Evolutionary conservation across 2,329 filamentous ascomycete species (phyloP).

Genomic region (Penicillium aurantiogriseum): DNA sequence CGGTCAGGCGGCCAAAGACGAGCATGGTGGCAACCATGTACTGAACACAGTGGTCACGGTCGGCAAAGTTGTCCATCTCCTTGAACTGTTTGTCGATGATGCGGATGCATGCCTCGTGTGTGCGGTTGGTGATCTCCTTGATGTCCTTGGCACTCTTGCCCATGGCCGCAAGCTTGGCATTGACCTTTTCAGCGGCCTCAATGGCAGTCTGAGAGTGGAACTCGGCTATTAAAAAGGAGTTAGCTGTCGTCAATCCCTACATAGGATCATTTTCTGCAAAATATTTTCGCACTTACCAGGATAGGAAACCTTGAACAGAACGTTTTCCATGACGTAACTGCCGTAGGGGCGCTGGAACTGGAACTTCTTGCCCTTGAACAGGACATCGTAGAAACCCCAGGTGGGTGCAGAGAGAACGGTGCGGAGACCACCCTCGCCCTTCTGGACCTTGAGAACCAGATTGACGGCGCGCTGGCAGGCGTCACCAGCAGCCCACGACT

Average conservation of each 20-base stretch:
- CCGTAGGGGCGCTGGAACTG: slow-evolving; percentile 94
- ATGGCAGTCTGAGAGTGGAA: slow-evolving; percentile 99
- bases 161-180: slow-evolving; percentile 74
- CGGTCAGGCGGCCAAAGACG: slow-evolving; percentile 87
- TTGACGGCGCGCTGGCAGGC: slow-evolving; percentile 95
- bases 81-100: slow-evolving; percentile 99
- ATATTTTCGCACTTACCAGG: slow-evolving; percentile 61
- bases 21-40: slow-evolving; percentile 99
- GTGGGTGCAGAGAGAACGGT: slow-evolving; percentile 88
- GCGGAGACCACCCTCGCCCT: slow-evolving; percentile 85
- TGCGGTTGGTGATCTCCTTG: slow-evolving; percentile 88
- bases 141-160: slow-evolving; percentile 94
- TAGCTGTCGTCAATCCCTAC: background rate
- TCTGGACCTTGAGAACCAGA: slow-evolving; percentile 83
- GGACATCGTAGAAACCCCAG: slow-evolving; percentile 98
- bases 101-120: slow-evolving; percentile 95
- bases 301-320: slow-evolving; percentile 99
- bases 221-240: slow-evolving; percentile 59
- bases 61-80: slow-evolving; percentile 99
- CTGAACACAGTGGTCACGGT: slow-evolving; percentile 98
- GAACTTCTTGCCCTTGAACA: slow-evolving; percentile 95
- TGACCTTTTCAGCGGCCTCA: slow-evolving; percentile 86
- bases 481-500: slow-evolving; percentile 98
- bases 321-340: slow-evolving; percentile 99
- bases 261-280: background rate